Evolutionary conservation across 768 basidiomycete genomes (phyloP), one percentile per base, ranked within the genome.

Genomic region (Tylopilus balloui): DNA sequence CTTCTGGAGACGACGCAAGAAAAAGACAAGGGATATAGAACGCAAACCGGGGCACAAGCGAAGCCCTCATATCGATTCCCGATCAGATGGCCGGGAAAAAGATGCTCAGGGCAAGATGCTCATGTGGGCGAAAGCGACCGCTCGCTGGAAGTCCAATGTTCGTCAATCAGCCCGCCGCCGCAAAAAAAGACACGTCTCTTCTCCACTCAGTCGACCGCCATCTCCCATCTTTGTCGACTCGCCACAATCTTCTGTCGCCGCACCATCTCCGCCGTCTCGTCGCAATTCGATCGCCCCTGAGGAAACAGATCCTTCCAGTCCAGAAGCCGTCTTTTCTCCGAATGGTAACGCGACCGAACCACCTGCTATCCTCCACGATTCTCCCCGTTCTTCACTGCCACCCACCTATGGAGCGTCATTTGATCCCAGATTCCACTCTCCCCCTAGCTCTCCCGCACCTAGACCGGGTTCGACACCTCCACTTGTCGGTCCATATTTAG

Each of bases 91-190:
- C 6, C 63, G 66, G 10, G 76, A 80, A 51, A 75, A 71, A 51
- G 78, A 80, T 40, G 63, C 66, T 8, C 77, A 72, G 45, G 61
- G 63, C 5, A 78, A 78, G 52, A 77, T 83, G 62, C 80, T 78
- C 56, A 57, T 82, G 41, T 87, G 84, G 85, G 74, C 76, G 1
- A 74, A 69, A 51, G 85, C 86, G 2, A 80, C 78, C 2, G 80
- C 80, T 8, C 76, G 83, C 37, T 90, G 87, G 87, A 80, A 73
- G 54, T 78, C 77, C 3, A 81, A 82, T 45, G 75, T 79, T 10
- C 78, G 80, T 23, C 73, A 78, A 48, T 69, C 78, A n/a, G 79
- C 80, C 8, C 78, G 84, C 31, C 78, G 80, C 42, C 73, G 87
- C 48, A 74, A 76, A 36, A 64, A 53, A 39, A 58, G 35, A 45